Conservation (phyloP, 768 basidiomycete genomes). For the Tricholomella constricta region DNA sequence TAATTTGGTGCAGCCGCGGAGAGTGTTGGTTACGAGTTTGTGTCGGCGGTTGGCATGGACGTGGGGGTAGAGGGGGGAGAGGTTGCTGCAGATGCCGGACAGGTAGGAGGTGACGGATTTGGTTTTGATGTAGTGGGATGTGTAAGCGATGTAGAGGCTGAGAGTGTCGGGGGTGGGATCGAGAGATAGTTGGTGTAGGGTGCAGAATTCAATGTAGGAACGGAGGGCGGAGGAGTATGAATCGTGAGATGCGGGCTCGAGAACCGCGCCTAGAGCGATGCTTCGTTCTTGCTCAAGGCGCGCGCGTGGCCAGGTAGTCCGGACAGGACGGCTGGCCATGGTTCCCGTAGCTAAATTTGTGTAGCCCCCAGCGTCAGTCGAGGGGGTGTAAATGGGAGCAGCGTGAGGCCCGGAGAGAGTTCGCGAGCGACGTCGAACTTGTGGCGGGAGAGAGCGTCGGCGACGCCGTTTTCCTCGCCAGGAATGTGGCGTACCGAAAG, state of each 20-base stretch:
- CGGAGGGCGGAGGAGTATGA: too few species aligned
- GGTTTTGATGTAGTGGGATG: constrained; percentile 37
- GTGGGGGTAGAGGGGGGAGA: constrained; percentile 32
- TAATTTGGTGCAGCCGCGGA: too few species aligned
- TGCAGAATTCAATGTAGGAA: constrained; percentile 36
- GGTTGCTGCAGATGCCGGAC: constrained; percentile 36
- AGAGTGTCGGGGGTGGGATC: too few species aligned
- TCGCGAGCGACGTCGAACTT: too few species aligned
- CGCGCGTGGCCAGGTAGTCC: constrained; percentile 31
- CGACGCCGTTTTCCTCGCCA: constrained; percentile 25
- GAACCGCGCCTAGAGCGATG: too few species aligned
- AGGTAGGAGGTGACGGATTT: constrained; percentile 36
- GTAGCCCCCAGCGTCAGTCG: too few species aligned
- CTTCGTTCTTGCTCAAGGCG: too few species aligned
- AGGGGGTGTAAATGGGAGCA: constrained; percentile 15
- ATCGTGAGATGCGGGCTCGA: constrained; percentile 34
- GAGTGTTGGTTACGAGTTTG: too few species aligned
- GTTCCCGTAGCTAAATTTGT: constrained; percentile 13
- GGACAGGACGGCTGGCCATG: constrained; percentile 26
- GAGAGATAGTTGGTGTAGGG: constrained; percentile 30
- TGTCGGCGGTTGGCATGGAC: constrained; percentile 21
- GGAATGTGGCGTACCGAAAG: constrained; percentile 26
- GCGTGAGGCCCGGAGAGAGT: neutral
- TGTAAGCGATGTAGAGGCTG: constrained; percentile 36
- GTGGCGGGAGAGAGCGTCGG: constrained; percentile 37